Evolutionary conservation across 2,329 filamentous ascomycete genomes (phyloP).

Genomic region (Neopestalotiopsis sp.): DNA sequence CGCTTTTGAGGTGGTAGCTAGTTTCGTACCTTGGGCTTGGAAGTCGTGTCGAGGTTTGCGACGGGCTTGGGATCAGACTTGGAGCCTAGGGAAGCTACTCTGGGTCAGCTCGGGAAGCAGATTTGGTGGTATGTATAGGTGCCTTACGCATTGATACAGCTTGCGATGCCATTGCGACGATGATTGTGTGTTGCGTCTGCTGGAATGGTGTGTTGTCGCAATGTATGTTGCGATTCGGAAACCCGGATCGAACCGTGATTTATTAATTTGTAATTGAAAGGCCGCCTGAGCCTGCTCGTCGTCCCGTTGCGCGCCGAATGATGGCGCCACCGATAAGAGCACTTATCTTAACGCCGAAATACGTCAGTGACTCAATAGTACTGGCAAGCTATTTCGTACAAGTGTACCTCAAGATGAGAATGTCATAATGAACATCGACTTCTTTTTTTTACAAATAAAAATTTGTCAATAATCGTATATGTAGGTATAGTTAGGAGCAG

Average conservation of each 20-base stretch:
- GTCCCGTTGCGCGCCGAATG: slow-evolving; percentile 6
- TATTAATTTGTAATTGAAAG: slow-evolving; percentile 13
- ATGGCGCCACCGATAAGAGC: slow-evolving; percentile 9
- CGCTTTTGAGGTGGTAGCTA: background rate
- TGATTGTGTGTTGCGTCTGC: background rate
- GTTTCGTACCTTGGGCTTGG: slow-evolving; percentile 37
- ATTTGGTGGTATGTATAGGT: no score
- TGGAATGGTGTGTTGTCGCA: background rate
- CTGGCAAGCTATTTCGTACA: background rate
- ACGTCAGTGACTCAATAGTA: background rate
- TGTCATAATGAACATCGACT: background rate
- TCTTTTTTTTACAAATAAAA: no score
- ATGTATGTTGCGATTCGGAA: background rate
- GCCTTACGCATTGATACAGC: slow-evolving; percentile 18
- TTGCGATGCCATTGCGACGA: slow-evolving; percentile 15
- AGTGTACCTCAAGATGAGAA: background rate
- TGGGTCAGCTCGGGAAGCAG: background rate
- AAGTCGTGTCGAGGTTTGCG: slow-evolving; percentile 25
- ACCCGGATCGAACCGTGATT: background rate
- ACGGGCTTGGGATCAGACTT: slow-evolving; percentile 30
- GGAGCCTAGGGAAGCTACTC: slow-evolving; percentile 31
- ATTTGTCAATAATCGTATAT: no score
- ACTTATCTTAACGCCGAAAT: slow-evolving; percentile 13
- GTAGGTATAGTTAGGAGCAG: no score
- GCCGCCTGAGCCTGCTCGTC: background rate